These are phyloP conservation scores for Coccomyxa subellipsoidea DNA, from an alignment of 163 green algal species.

Conservation along the genomic window DNA sequence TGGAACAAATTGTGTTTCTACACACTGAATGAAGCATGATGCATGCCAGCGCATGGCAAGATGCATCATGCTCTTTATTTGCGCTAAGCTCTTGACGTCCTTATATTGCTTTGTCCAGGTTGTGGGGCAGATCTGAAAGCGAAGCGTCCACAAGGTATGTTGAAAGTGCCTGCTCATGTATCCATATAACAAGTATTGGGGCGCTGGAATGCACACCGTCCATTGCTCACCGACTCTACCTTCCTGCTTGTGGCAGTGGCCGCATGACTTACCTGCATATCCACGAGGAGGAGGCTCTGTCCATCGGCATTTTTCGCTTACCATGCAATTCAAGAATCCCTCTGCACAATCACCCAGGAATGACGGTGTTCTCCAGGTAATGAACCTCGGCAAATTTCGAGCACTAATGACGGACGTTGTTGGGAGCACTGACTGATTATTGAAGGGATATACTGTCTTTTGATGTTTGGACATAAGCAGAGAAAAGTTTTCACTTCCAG, in stretches of 20 bases:
- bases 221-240: neutral
- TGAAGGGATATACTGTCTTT: neutral
- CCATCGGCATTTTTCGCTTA: neutral
- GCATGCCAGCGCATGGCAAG: too few species aligned
- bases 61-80: too few species aligned
- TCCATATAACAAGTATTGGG: too few species aligned
- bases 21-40: neutral
- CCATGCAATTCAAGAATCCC: neutral
- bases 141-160: neutral
- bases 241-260: neutral
- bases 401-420: neutral
- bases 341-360: neutral
- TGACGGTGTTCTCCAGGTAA: neutral
- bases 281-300: neutral
- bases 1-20: neutral
- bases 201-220: too few species aligned
- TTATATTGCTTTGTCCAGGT: too few species aligned
- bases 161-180: too few species aligned
- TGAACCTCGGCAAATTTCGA: neutral
- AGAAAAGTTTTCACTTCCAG: too few species aligned
- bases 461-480: too few species aligned
- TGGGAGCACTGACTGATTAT: neutral
- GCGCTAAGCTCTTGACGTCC: too few species aligned
- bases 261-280: neutral
- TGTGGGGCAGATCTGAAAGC: neutral